Evolutionary conservation across 306 rosid genomes (phyloP).

Genomic region (Inga laurina): DNA sequence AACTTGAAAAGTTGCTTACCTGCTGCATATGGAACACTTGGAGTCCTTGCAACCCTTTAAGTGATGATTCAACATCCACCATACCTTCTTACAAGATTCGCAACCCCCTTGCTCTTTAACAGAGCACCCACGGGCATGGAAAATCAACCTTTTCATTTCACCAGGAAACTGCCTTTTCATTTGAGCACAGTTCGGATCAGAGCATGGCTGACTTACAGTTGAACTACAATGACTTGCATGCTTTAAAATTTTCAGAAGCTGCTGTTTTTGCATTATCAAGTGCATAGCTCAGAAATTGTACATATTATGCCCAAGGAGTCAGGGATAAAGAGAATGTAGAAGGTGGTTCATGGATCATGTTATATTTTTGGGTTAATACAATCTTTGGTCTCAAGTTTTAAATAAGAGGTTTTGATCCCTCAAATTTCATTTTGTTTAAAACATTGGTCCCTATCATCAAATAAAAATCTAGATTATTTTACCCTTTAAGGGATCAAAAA

Average conservation of each 20-base stretch:
- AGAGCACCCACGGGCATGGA: conserved; percentile 44
- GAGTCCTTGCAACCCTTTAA: conserved; percentile 39
- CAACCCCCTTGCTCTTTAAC: conserved; percentile 41
- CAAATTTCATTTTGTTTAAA: too few species aligned
- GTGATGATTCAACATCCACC: conserved; percentile 28
- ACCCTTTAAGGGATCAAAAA: too few species aligned
- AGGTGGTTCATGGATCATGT: background rate
- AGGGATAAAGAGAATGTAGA: background rate
- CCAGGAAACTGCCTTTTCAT: too few species aligned
- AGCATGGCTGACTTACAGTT: conserved; percentile 38
- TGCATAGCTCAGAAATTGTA: background rate
- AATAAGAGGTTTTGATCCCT: too few species aligned
- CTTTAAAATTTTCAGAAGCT: conserved; percentile 30
- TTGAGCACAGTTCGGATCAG: conserved; percentile 34
- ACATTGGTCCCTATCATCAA: too few species aligned
- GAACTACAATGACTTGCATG: conserved; percentile 40
- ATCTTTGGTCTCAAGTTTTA: too few species aligned
- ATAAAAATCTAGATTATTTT: too few species aligned
- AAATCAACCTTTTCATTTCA: conserved; percentile 38
- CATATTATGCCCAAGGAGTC: background rate
- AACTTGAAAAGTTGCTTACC: conserved; percentile 29
- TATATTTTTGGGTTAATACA: too few species aligned
- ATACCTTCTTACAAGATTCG: conserved; percentile 39
- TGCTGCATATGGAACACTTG: conserved; percentile 45
- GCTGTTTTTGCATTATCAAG: conserved; percentile 28